A percentile compares a stretch with the other conserved stretches of the same genome.
Conservation (phyloP, 148 eudicot species). For the Cornus controversa region DNA sequence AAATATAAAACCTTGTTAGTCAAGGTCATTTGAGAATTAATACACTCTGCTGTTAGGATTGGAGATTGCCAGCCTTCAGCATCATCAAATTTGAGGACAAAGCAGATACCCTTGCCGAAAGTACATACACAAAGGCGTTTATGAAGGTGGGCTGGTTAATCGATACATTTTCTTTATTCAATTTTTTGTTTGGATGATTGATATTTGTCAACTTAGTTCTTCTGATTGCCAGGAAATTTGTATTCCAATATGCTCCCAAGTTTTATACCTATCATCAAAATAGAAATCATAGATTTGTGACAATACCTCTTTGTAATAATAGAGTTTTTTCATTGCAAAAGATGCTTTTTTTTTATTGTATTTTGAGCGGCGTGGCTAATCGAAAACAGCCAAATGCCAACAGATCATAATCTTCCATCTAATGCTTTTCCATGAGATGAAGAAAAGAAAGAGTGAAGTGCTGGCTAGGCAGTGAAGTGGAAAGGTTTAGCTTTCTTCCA, state of each 20-base stretch:
- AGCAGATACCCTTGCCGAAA: too few species aligned
- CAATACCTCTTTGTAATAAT: too few species aligned
- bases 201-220: constrained; percentile 13
- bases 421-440: too few species aligned
- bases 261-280: constrained; percentile 23
- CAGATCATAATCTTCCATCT: too few species aligned
- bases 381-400: too few species aligned
- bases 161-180: not conserved
- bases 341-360: too few species aligned
- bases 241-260: constrained; percentile 4
- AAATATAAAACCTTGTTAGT: constrained; percentile 10
- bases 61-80: constrained; percentile 1
- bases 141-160: constrained; percentile 5
- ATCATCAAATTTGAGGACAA: constrained; percentile 1
- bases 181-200: constrained; percentile 12
- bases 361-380: too few species aligned
- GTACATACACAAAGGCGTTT: constrained; percentile 5
- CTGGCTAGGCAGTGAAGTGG: too few species aligned
- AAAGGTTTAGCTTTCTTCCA: too few species aligned
- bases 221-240: constrained; percentile 1
- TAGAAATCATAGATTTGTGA: constrained; percentile 1
- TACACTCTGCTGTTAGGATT: not conserved
- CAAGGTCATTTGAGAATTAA: constrained; percentile 9
- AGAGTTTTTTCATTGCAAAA: too few species aligned
- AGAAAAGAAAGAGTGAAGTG: too few species aligned